phyloP scores from a whole-genome alignment of 129 eudicot species.

The Oenanthe sinensis region DNA sequence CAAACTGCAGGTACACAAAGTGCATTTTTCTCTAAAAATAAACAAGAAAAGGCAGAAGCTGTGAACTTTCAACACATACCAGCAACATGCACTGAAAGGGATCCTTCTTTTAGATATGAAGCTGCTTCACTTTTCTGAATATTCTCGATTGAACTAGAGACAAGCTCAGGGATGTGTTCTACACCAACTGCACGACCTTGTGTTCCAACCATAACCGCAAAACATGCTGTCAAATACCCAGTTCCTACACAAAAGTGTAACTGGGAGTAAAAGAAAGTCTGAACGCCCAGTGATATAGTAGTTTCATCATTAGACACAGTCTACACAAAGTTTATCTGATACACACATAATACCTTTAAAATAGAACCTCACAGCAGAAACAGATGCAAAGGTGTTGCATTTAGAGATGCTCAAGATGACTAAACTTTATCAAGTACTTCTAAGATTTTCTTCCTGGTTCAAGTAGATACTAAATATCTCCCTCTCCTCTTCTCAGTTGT shows the following conservation, averaged over 20 bases:
- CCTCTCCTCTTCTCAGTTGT: background rate
- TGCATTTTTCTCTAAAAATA: no score
- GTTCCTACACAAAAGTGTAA: slow-evolving; percentile 46
- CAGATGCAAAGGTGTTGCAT: background rate
- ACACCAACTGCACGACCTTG: slow-evolving; percentile 86
- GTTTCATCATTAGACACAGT: background rate
- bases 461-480: background rate
- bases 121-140: slow-evolving; percentile 74
- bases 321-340: background rate
- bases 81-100: slow-evolving; percentile 64
- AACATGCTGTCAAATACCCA: slow-evolving; percentile 93
- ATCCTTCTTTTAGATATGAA: slow-evolving; percentile 62
- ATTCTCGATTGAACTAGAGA: slow-evolving; percentile 46
- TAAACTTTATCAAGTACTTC: background rate
- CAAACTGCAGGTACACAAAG: no score
- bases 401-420: background rate
- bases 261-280: background rate
- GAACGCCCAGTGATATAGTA: background rate
- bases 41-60: background rate
- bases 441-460: background rate
- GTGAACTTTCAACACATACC: slow-evolving; percentile 39
- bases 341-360: background rate
- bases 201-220: slow-evolving; percentile 91
- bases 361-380: background rate
- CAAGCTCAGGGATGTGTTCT: slow-evolving; percentile 90